Conservation (phyloP, 768 basidiomycete genomes). For the Suillus occidentalis region DNA sequence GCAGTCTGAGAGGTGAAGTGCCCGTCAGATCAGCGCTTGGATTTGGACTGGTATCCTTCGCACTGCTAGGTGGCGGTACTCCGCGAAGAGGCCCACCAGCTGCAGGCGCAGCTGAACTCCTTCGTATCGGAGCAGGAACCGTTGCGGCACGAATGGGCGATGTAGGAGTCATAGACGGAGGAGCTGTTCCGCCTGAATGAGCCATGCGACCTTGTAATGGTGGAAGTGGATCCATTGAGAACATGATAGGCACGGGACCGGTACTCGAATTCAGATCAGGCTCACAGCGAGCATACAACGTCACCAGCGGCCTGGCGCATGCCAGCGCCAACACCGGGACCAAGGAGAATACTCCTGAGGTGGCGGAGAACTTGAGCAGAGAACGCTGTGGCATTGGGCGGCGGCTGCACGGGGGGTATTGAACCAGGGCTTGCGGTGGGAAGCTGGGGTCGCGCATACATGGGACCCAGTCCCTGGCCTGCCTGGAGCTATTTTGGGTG, state of each 20-base stretch:
- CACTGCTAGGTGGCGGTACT: neutral
- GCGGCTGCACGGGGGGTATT: neutral
- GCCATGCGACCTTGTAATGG: slow-evolving; percentile 9
- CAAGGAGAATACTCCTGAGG: slow-evolving; percentile 24
- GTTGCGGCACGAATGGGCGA: slow-evolving; percentile 29
- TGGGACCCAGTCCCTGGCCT: slow-evolving; percentile 44
- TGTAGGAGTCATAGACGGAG: slow-evolving; percentile 2
- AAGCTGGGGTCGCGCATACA: slow-evolving; percentile 48
- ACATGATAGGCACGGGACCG: slow-evolving; percentile 63
- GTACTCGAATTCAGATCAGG: slow-evolving; percentile 47
- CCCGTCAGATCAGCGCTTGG: neutral
- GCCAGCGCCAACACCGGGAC: slow-evolving; percentile 12
- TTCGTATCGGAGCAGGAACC: slow-evolving; percentile 32
- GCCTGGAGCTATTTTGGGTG: slow-evolving; percentile 41
- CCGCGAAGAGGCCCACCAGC: neutral
- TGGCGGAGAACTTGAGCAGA: slow-evolving; percentile 28
- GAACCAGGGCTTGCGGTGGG: slow-evolving; percentile 11
- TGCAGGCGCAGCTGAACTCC: slow-evolving; percentile 2
- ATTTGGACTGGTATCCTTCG: neutral
- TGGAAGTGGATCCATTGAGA: slow-evolving; percentile 53
- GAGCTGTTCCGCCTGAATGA: neutral
- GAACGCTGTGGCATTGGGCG: slow-evolving; percentile 30
- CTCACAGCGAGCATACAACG: slow-evolving; percentile 61
- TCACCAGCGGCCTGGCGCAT: slow-evolving; percentile 30
- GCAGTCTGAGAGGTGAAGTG: slow-evolving; percentile 14